Base-by-base conservation (phyloP, 2,329 filamentous ascomycete genomes). In the Pseudogymnoascus sp. region DNA sequence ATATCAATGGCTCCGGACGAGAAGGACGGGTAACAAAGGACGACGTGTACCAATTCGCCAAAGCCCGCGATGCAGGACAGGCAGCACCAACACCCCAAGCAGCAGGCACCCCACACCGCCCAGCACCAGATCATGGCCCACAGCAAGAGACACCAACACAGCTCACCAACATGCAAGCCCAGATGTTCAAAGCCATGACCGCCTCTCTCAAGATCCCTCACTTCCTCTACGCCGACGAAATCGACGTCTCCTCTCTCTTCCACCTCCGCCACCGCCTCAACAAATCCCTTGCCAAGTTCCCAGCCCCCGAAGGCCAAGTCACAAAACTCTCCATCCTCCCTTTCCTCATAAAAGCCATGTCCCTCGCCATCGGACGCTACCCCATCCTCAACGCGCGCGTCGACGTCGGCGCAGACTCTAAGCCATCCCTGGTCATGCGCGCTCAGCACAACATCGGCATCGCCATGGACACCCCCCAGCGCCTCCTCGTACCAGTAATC, bases 111-210 rank as follows among this genome's bases (percentile, higher is more conserved):
- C 38, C n/a, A 11, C 59, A 56, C 26, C 64, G 64, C 59, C 62
- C 61, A 26, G 14, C 62, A 62, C 33, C 61, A 53, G 38, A 60
- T 2, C 67, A 24, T 22, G 70, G 76, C 7, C 67, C 73, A 53
- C 88, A 90, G 74, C 78, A 78, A 62, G 95, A 98, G 75, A 89
- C 86, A 7, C 76, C 81, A 1, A 81, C 88, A 33, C 79, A 84
- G 63, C 80, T 99, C 65, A 90, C 90, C 11, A 88, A 87, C 38
- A 89, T 90, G 12, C 93, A 98, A 77, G 82, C 84, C 38, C 89
- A 91, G 73, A 99, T 99, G 95, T 98, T 96, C 86, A 97, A 96
- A 79, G 84, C 87, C 65, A 99, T 99, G 95, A 97, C 93, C 12
- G 87, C 87, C 64, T 97, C 93, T 2, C 83, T 99, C 66, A 85